These are phyloP conservation scores for Mucor indicus DNA, from an alignment of 371 early-diverging fungal species.

Conservation along the genomic window DNA sequence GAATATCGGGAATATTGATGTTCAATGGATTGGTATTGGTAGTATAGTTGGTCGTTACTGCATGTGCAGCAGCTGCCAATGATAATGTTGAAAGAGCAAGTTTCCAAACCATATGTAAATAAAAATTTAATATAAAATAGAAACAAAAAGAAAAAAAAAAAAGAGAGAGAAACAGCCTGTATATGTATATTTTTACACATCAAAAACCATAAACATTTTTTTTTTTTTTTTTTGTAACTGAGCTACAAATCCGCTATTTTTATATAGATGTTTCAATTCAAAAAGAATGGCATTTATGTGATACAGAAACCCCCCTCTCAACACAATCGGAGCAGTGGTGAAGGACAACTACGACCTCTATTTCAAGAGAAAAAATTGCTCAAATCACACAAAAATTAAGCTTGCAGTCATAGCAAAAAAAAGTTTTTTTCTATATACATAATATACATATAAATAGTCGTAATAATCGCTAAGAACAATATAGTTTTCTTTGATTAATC, in stretches of 20 bases:
- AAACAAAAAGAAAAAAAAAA: constrained; percentile 6
- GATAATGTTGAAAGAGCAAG: constrained; percentile 10
- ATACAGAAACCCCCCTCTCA: neutral
- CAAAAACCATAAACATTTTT: neutral
- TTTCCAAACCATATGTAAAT: constrained; percentile 25
- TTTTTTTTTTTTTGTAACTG: neutral
- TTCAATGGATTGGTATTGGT: constrained; percentile 28
- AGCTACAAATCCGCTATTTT: too few species aligned
- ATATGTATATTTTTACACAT: neutral
- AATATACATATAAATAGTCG: too few species aligned
- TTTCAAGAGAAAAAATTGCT: too few species aligned
- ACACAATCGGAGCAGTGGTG: too few species aligned
- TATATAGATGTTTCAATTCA: too few species aligned
- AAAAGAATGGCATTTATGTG: neutral
- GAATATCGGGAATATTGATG: constrained; percentile 29
- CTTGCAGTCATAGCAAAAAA: too few species aligned
- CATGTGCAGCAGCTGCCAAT: constrained; percentile 11
- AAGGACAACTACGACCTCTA: too few species aligned
- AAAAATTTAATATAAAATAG: constrained; percentile 1
- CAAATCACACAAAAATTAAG: too few species aligned
- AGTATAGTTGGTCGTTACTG: constrained; percentile 22
- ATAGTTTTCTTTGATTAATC: too few species aligned
- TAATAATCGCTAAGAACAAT: too few species aligned
- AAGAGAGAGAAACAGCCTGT: neutral
- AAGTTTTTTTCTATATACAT: too few species aligned